Base-by-base conservation (phyloP, 2,329 filamentous ascomycete genomes). In the Beauveria asiatica region DNA sequence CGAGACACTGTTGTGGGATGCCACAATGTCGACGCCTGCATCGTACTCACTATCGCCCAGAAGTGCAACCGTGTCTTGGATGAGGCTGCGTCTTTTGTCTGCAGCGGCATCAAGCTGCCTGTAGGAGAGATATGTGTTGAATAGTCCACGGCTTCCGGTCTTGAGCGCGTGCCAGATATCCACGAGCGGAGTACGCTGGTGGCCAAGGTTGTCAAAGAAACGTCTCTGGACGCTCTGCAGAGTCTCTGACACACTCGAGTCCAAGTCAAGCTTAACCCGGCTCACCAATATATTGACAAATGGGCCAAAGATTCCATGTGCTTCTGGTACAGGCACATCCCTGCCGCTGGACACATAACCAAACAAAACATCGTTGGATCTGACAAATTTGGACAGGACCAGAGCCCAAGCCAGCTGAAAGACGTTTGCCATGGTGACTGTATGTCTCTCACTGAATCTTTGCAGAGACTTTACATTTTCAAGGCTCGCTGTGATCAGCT, bases 321-420 rank as follows among this genome's bases (percentile, higher is more conserved):
- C 44, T 41, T 62, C 64, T 19, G 49, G 46, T 19, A 68, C 60
- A 3, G 56, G 48, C 7, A 59, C 57, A 19, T 67, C 45, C 17
- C 65, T 56, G 11, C 65, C 65, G 3, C 55, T 62, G 13, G 63
- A 30, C 3, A 62, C 44, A 2, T 57, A 48, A 2, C 64, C 65
- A 51, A 64, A 67, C 19, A 59, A 27, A 25, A 65, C 39, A 37
- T 54, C 59, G 39, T 52, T 55, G 6, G 57, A 56, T 25, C 46
- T 61, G 19, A 62, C 51, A 30, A 61, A 49, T 5, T 44, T 50
- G 7, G 64, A 56, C 37, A 65, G 45, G 3, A 61, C 33, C 2
- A 65, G 41, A 10, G 65, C 65, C 65, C 65, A 66, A 4, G 64
- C 62, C 4, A 62, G 56, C 44, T 61, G 61, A 21, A 63, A 50